Evolutionary conservation across 495 filamentous ascomycete species (phyloP).

Genomic region (Hypoxylon rickii): DNA sequence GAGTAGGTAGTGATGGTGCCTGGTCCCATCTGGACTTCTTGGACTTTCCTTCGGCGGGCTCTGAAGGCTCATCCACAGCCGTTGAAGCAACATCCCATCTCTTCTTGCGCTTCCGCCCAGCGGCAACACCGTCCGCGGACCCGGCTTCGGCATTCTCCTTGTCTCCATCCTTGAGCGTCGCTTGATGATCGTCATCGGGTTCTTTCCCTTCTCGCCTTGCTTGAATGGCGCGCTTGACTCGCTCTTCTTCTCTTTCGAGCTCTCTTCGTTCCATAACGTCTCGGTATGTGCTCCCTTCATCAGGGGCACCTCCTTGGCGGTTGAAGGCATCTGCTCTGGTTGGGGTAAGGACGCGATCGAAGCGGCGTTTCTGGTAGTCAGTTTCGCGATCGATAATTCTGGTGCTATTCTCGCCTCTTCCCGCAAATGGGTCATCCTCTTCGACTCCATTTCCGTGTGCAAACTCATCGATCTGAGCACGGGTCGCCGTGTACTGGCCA

Average conservation of each 20-base stretch:
- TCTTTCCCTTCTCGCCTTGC: slow-evolving; percentile 71
- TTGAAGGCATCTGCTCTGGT: slow-evolving; percentile 90
- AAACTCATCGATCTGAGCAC: slow-evolving; percentile 92
- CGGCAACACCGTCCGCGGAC: slow-evolving; percentile 63
- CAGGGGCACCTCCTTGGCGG: slow-evolving; percentile 66
- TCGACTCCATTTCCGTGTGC: slow-evolving; percentile 81
- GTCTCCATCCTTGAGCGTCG: slow-evolving; percentile 71
- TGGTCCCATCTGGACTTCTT: slow-evolving; percentile 90
- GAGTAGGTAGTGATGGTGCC: slow-evolving; percentile 66
- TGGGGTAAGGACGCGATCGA: slow-evolving; percentile 84
- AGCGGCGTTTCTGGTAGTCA: slow-evolving; percentile 95
- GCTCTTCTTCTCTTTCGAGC: slow-evolving; percentile 91
- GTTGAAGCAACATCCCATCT: slow-evolving; percentile 81
- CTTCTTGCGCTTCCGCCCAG: slow-evolving; percentile 84
- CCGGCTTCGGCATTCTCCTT: slow-evolving; percentile 76
- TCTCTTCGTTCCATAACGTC: slow-evolving; percentile 92
- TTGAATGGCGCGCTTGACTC: slow-evolving; percentile 78
- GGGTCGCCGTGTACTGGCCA: slow-evolving; percentile 95
- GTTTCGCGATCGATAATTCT: slow-evolving; percentile 92
- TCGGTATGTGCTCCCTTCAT: slow-evolving; percentile 72
- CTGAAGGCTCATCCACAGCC: slow-evolving; percentile 51
- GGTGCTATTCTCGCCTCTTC: slow-evolving; percentile 80
- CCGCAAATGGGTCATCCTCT: slow-evolving; percentile 88
- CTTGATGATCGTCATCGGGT: slow-evolving; percentile 54
- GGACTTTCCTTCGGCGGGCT: slow-evolving; percentile 61